Conservation (phyloP, 2,329 filamentous ascomycete genomes). For the Epichloe glyceriae region DNA sequence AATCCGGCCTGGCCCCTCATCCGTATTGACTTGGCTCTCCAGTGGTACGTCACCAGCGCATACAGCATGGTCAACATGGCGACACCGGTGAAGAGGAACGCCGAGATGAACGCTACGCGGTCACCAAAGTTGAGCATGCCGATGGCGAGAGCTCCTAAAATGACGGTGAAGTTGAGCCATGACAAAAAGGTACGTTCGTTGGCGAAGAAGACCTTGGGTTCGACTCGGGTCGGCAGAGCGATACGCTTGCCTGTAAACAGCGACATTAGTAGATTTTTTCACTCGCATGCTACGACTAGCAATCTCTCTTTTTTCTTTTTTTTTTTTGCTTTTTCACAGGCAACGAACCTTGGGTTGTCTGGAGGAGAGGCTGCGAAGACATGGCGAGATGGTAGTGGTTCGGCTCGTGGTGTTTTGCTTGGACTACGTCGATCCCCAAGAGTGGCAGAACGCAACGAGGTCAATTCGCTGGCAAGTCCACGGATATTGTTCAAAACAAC, state of each 20-base stretch:
- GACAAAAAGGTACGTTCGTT: constrained; percentile 98
- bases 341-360: constrained; percentile 71
- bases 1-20: constrained; percentile 88
- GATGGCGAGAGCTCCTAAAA: constrained; percentile 90
- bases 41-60: constrained; percentile 89
- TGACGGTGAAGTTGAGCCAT: constrained; percentile 99
- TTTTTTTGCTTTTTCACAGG: background rate
- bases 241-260: constrained; percentile 77
- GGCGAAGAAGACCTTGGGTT: constrained; percentile 99
- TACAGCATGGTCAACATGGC: constrained; percentile 94
- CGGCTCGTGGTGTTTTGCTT: background rate
- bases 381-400: constrained; percentile 37
- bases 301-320: background rate
- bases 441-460: background rate
- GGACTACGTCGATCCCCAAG: too few relatives aligned
- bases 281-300: background rate
- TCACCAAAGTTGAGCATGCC: constrained; percentile 98
- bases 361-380: constrained; percentile 93
- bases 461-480: background rate
- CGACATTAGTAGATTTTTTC: constrained; percentile 7
- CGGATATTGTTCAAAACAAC: background rate
- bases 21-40: constrained; percentile 86
- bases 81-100: constrained; percentile 85
- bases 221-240: constrained; percentile 91
- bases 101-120: constrained; percentile 82